Evolutionary conservation across 2,329 filamentous ascomycete genomes (phyloP), one percentile per base, ranked within the genome.

Genomic region (Colletotrichum navitas): DNA sequence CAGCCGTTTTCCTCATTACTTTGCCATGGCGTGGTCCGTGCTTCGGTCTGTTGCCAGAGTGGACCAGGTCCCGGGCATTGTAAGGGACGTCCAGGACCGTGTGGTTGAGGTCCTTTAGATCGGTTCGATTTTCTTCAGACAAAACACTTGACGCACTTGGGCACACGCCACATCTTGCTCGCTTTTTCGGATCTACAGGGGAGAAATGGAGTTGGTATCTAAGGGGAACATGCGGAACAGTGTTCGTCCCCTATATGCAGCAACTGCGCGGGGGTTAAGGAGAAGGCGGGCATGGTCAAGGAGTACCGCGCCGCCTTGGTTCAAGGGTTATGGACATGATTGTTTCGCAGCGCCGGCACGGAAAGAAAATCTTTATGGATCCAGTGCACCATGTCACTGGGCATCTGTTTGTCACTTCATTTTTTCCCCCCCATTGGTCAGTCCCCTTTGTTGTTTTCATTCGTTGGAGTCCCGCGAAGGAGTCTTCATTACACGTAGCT

Each of bases 1-100:
- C 76, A 86, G 82, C 76, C 83, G 84, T 61, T 82, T 88, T 41
- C 87, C 88, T 1, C 83, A 85, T 63, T 82, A 87, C 10, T 82
- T 83, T 64, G 63, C 74, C 52, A 66, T 73, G 51, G 70, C 68
- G 14, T 68, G 72, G 29, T 63, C 69, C 36, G 54, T 73, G 52
- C 36, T 75, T 26, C 70, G 68, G 47, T 75, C 73, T 5, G 65
- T 72, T 16, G 39, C 49, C 26, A 64, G 47, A n/a, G 26, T 65
- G 8, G 65, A 74, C 16, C 60, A 70, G 26, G 72, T 70, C 45
- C 72, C 72, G 18, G 62, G 63, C 3, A 59, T 69, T 51, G 70
- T 72, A 21, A 62, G 61, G 58, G 66, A 70, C 63, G 52, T 74
- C n/a, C 74, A 63, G 60, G 65, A 60, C 41, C 76, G 76, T 47